Conservation (phyloP, 2,329 filamentous ascomycete species). For the Teratosphaeria destructans region DNA sequence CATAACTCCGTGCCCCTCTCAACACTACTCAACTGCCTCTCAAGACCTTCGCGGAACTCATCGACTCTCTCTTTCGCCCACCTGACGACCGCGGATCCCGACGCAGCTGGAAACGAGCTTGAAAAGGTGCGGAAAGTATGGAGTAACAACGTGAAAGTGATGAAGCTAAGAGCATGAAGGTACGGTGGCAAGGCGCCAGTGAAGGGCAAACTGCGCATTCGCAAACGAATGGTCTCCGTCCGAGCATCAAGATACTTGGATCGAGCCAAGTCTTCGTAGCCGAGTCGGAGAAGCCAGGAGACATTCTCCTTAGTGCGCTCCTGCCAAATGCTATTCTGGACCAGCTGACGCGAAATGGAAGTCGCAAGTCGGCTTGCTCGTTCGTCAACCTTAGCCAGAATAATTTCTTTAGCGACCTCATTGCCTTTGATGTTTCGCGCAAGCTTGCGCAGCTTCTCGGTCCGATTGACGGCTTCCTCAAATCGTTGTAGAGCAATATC, state of each 20-base stretch:
- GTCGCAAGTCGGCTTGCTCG: slow-evolving; percentile 66
- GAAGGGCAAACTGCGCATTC: slow-evolving; percentile 85
- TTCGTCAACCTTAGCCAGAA: slow-evolving; percentile 67
- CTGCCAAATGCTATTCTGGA: slow-evolving; percentile 66
- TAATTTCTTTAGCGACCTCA: slow-evolving; percentile 77
- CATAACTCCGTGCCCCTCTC: slow-evolving; percentile 66
- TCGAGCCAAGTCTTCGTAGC: slow-evolving; percentile 80
- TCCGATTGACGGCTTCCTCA: slow-evolving; percentile 69
- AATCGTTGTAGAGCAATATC: slow-evolving; percentile 86
- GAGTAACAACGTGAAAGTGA: slow-evolving; percentile 88
- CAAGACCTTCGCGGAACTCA: slow-evolving; percentile 74
- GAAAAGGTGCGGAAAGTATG: slow-evolving; percentile 59
- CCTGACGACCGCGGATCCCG: slow-evolving; percentile 88
- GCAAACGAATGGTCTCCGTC: slow-evolving; percentile 65
- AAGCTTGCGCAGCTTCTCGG: slow-evolving; percentile 75
- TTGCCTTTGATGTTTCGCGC: slow-evolving; percentile 77
- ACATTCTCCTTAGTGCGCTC: slow-evolving; percentile 72
- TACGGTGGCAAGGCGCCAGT: slow-evolving; percentile 87
- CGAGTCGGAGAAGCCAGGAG: slow-evolving; percentile 72
- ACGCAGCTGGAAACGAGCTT: slow-evolving; percentile 57
- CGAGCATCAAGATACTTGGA: slow-evolving; percentile 78
- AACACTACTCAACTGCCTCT: slow-evolving; percentile 76
- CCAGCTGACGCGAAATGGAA: slow-evolving; percentile 65
- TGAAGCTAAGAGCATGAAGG: slow-evolving; percentile 89
- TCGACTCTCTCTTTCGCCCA: slow-evolving; percentile 97